Evolutionary conservation across 2,329 filamentous ascomycete genomes (phyloP).

Genomic region (Cladosporium phlei): DNA sequence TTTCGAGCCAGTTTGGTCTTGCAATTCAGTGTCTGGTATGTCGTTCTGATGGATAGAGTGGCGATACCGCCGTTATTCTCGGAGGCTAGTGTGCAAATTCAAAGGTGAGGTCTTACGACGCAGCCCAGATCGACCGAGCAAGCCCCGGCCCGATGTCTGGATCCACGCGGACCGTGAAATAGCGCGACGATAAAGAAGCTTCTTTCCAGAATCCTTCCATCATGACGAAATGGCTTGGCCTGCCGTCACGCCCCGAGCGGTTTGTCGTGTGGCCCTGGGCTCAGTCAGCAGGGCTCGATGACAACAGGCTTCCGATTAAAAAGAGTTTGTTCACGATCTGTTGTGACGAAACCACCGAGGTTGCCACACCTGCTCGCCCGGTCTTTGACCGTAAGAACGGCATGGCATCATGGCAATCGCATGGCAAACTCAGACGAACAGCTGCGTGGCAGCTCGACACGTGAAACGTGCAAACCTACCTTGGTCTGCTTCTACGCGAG

Average conservation of each 20-base stretch:
- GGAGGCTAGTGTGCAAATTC: constrained; percentile 1
- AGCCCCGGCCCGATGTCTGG: constrained; percentile 9
- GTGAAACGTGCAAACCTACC: no score
- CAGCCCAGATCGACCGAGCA: constrained; percentile 7
- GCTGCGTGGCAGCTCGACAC: not conserved
- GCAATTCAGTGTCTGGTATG: not conserved
- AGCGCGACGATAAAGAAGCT: not conserved
- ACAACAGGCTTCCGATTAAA: no score
- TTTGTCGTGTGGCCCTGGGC: no score
- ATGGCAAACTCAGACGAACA: no score
- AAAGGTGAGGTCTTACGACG: constrained; percentile 9
- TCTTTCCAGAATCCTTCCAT: constrained; percentile 10
- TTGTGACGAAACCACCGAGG: no score
- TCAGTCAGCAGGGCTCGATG: no score
- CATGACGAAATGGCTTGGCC: constrained; percentile 3
- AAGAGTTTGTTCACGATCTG: no score
- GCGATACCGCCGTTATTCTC: not conserved
- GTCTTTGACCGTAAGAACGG: no score
- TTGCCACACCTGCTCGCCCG: no score
- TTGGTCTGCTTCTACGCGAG: no score
- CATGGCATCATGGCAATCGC: no score
- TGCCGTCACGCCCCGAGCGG: not conserved
- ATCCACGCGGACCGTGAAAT: constrained; percentile 10
- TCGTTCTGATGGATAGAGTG: not conserved
- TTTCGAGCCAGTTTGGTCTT: not conserved